Percentiles rank a stretch among this genome's conserved stretches.
Conservation (phyloP, 1,284 basidiomycete species). For the Serendipita sp. region DNA sequence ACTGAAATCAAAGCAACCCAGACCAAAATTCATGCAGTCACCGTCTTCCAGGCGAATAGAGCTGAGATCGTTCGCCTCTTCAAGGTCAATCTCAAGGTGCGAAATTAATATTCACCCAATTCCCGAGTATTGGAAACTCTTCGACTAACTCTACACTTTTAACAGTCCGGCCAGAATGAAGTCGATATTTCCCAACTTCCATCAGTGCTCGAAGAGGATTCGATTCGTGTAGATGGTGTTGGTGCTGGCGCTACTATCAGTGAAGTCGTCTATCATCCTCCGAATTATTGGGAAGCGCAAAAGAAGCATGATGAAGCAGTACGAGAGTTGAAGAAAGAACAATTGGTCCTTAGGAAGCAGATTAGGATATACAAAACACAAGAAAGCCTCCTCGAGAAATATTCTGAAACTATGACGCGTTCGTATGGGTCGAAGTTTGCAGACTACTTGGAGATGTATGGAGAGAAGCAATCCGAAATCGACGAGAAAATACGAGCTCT, state of each 20-base stretch:
- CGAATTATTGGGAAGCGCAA: neutral
- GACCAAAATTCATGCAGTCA: slow-evolving; percentile 9
- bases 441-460: slow-evolving; percentile 14
- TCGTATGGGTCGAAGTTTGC: slow-evolving; percentile 11
- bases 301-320: slow-evolving; percentile 7
- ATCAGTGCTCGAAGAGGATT: slow-evolving; percentile 15
- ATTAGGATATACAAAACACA: slow-evolving; percentile 9
- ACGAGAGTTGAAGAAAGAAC: slow-evolving; percentile 7
- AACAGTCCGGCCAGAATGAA: slow-evolving; percentile 16
- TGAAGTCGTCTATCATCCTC: slow-evolving; percentile 16
- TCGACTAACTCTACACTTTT: neutral
- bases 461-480: slow-evolving; percentile 10
- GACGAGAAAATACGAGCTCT: slow-evolving; percentile 7
- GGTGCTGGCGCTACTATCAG: slow-evolving; percentile 15
- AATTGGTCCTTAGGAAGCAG: slow-evolving; percentile 9
- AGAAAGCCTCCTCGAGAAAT: slow-evolving; percentile 11
- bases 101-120: neutral
- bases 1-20: neutral
- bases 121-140: neutral
- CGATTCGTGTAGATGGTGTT: slow-evolving; percentile 17
- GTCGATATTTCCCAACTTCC: slow-evolving; percentile 16
- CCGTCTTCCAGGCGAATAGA: slow-evolving; percentile 11
- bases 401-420: slow-evolving; percentile 13
- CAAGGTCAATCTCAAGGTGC: neutral
- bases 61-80: slow-evolving; percentile 10